Conservation (phyloP, 2,329 filamentous ascomycete genomes). For the Cladosporium sp. region DNA sequence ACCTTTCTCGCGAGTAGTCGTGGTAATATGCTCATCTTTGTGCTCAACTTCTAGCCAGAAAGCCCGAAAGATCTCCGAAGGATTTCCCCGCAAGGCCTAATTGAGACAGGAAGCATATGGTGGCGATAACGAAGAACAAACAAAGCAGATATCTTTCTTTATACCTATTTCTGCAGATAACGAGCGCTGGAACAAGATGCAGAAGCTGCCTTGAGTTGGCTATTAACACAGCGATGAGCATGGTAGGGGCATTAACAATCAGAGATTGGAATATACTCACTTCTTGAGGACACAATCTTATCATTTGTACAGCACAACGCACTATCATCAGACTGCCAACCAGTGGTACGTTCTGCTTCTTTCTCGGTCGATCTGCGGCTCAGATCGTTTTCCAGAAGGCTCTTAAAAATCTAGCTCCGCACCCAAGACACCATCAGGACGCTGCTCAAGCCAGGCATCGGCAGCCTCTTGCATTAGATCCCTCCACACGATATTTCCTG, state of each 20-base stretch:
- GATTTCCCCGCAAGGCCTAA: background rate
- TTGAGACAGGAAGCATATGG: background rate
- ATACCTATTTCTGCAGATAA: background rate
- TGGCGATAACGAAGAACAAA: background rate
- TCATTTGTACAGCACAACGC: background rate
- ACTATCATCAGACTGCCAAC: background rate
- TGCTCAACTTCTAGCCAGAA: background rate
- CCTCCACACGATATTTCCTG: too few species aligned
- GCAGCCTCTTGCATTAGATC: background rate
- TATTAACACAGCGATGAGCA: background rate
- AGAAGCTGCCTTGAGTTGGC: background rate
- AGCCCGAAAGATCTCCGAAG: background rate
- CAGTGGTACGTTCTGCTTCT: background rate
- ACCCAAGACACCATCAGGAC: too few species aligned
- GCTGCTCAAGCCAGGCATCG: too few species aligned
- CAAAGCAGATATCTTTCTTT: background rate
- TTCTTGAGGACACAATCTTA: background rate
- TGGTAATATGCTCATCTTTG: background rate
- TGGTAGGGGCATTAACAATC: background rate
- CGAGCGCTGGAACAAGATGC: background rate
- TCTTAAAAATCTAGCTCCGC: background rate
- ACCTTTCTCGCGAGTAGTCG: background rate
- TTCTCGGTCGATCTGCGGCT: background rate
- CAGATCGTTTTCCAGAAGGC: fast-evolving
- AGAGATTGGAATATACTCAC: background rate